Conservation (phyloP, 192 early-diverging fungal genomes). For the Entomortierella beljakovae region DNA sequence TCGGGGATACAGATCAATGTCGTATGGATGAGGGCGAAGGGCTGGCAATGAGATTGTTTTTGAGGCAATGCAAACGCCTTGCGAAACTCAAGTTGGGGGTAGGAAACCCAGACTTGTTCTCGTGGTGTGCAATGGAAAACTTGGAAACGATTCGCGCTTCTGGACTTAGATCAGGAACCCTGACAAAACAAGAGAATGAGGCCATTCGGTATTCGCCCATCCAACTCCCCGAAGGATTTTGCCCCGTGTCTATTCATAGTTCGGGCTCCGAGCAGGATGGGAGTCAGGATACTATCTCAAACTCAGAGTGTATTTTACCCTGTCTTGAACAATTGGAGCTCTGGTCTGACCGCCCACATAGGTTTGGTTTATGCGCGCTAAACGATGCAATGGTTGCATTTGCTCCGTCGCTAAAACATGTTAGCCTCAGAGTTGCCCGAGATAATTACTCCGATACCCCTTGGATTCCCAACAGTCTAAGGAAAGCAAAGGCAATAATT, state of each 20-base stretch:
- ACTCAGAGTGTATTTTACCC: neutral
- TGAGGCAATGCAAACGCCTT: constrained; percentile 5
- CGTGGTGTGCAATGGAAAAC: constrained; percentile 1
- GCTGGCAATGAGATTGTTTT: no score
- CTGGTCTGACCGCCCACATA: neutral
- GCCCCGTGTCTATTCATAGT: no score
- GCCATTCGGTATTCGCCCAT: no score
- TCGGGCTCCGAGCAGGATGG: neutral
- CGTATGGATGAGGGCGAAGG: no score
- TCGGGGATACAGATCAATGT: no score
- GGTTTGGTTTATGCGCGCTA: constrained; percentile 3
- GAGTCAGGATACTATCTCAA: neutral
- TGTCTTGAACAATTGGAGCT: neutral
- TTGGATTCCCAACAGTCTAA: neutral
- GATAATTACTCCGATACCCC: neutral
- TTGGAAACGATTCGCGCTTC: no score
- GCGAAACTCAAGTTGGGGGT: neutral
- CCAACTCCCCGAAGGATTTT: no score
- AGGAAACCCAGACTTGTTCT: neutral
- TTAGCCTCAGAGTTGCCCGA: neutral
- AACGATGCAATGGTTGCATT: constrained; percentile 15
- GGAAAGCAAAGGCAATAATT: neutral
- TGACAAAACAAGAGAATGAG: neutral
- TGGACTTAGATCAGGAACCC: neutral
- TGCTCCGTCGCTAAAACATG: neutral